Evolutionary conservation across 164 flowering plant genomes (phyloP).

Genomic region (Annona squamosa): DNA sequence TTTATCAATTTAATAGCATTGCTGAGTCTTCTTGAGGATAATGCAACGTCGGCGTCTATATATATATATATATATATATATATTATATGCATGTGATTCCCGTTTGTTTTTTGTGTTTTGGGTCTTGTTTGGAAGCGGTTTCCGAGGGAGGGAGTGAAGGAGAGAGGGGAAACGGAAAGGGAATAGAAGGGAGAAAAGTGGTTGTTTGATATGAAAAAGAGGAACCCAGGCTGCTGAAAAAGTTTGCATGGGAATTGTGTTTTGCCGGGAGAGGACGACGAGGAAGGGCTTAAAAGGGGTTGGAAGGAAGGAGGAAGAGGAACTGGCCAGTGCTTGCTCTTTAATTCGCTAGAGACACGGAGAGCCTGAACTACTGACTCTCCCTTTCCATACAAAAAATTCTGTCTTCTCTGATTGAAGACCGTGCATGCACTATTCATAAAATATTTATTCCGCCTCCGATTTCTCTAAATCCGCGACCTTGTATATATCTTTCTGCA

Average conservation of each 20-base stretch:
- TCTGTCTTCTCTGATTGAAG: not conserved
- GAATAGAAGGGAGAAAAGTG: slow-evolving; percentile 34
- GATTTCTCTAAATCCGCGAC: not conserved
- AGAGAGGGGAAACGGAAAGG: slow-evolving; percentile 13
- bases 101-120: not conserved
- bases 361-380: not conserved
- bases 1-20: no score
- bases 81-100: not conserved
- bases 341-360: slow-evolving; percentile 23
- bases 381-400: slow-evolving; percentile 5
- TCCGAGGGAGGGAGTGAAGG: slow-evolving; percentile 27
- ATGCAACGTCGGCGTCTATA: no score
- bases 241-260: slow-evolving; percentile 47
- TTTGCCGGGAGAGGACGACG: slow-evolving; percentile 46
- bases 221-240: slow-evolving; percentile 55
- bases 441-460: not conserved
- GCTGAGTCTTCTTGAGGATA: no score
- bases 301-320: slow-evolving; percentile 22
- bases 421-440: slow-evolving; percentile 11
- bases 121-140: slow-evolving; percentile 30
- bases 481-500: not conserved
- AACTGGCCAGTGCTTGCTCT: slow-evolving; percentile 29
- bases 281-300: slow-evolving; percentile 31
- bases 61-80: no score
- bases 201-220: slow-evolving; percentile 56